Conservation (phyloP, 441 rosid species). For the Daphne laureola region DNA sequence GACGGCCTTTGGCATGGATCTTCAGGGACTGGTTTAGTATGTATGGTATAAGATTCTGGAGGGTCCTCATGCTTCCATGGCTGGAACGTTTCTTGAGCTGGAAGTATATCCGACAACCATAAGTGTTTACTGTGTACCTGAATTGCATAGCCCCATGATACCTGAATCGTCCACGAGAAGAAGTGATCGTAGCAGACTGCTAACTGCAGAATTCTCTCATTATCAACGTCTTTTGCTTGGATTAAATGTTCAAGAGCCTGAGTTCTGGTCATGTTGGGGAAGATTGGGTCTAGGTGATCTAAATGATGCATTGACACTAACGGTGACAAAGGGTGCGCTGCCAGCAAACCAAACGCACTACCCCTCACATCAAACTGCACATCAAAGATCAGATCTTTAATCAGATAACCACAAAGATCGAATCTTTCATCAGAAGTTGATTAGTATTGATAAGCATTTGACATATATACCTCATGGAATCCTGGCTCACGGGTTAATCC, state of each 20-base stretch:
- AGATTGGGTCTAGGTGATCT: constrained; percentile 54
- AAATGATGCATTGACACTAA: constrained; percentile 78
- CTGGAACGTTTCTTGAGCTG: constrained; percentile 53
- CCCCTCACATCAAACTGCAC: constrained; percentile 74
- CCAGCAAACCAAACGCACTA: constrained; percentile 55
- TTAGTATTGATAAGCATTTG: neutral
- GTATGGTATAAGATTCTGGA: constrained; percentile 42
- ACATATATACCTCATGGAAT: constrained; percentile 74
- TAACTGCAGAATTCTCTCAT: constrained; percentile 66
- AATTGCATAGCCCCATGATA: constrained; percentile 91
- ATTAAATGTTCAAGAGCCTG: constrained; percentile 47
- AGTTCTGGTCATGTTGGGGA: constrained; percentile 61
- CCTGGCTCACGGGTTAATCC: constrained; percentile 76
- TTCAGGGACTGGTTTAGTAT: constrained; percentile 35
- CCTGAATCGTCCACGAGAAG: constrained; percentile 79
- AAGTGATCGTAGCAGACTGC: constrained; percentile 83
- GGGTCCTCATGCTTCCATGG: constrained; percentile 46
- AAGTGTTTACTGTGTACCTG: constrained; percentile 48
- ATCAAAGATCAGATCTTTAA: too few relatives aligned
- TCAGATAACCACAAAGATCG: too few relatives aligned
- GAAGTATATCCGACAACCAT: constrained; percentile 40
- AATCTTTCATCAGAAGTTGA: neutral
- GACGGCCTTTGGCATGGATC: constrained; percentile 74
- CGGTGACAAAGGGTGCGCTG: constrained; percentile 68
- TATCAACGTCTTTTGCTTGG: constrained; percentile 44